A percentile compares a stretch with the other conserved stretches of the same genome.
phyloP scores from a whole-genome alignment of 2,329 filamentous ascomycete genomes.

The Arthrobotrys musiformis region DNA sequence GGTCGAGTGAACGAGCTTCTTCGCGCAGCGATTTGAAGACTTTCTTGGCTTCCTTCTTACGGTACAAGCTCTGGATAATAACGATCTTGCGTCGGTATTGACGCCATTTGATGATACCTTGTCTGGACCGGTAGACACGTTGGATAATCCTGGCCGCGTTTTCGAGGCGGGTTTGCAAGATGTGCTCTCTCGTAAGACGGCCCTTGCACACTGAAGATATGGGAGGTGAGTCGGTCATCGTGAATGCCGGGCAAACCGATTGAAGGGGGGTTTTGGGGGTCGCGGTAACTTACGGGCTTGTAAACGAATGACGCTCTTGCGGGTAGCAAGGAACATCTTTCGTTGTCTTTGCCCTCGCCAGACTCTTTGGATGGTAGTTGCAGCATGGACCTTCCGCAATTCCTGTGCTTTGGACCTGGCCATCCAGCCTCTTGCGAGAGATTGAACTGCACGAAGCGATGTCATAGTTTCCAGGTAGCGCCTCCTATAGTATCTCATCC shows the following conservation, averaged over 20 bases:
- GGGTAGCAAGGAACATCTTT: slow-evolving; percentile 79
- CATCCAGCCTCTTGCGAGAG: slow-evolving; percentile 78
- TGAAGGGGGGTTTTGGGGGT: slow-evolving; percentile 53
- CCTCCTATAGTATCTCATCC: slow-evolving; percentile 92
- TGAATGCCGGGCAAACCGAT: slow-evolving; percentile 55
- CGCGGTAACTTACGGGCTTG: slow-evolving; percentile 70
- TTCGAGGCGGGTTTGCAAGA: slow-evolving; percentile 91
- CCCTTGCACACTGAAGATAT: slow-evolving; percentile 73
- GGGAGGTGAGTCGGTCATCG: slow-evolving; percentile 56
- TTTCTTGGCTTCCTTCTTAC: slow-evolving; percentile 81
- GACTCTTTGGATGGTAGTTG: slow-evolving; percentile 91
- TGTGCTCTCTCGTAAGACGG: slow-evolving; percentile 86
- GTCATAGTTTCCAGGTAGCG: slow-evolving; percentile 88
- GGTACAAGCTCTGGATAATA: slow-evolving; percentile 91
- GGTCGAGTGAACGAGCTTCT: slow-evolving; percentile 85
- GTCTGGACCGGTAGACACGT: slow-evolving; percentile 80
- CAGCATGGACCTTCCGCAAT: slow-evolving; percentile 82
- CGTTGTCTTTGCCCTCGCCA: slow-evolving; percentile 94
- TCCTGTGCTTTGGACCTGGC: slow-evolving; percentile 82
- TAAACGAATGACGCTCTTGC: slow-evolving; percentile 85
- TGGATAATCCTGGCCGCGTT: slow-evolving; percentile 93
- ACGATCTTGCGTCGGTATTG: slow-evolving; percentile 89
- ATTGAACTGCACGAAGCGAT: slow-evolving; percentile 82
- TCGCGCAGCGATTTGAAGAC: slow-evolving; percentile 92
- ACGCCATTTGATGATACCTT: slow-evolving; percentile 70